Evolutionary conservation across 768 basidiomycete species (phyloP).

Genomic region (Mycena crocata): DNA sequence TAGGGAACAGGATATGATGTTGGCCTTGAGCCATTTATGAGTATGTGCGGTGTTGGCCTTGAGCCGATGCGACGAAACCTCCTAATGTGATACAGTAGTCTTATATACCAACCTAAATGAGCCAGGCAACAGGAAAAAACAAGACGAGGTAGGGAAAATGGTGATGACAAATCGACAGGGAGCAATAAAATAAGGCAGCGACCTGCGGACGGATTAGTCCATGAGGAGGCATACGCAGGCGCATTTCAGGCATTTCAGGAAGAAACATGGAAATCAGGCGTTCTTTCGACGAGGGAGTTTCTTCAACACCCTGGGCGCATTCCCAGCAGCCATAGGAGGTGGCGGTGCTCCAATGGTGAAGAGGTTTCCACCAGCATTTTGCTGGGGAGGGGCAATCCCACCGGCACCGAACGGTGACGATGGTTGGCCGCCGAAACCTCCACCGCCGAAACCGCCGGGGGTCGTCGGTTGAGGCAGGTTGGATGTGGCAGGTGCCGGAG

Average conservation of each 20-base stretch:
- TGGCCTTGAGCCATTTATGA: constrained; percentile 41
- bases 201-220: constrained; percentile 6
- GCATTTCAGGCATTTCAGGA: constrained; percentile 28
- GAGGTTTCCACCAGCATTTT: constrained; percentile 53
- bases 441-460: constrained; percentile 56
- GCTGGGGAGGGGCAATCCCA: constrained; percentile 43
- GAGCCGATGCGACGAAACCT: constrained; percentile 34
- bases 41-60: constrained; percentile 32
- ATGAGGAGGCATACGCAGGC: neutral
- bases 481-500: constrained; percentile 59
- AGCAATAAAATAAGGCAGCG: constrained; percentile 20
- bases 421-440: constrained; percentile 52
- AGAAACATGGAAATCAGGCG: constrained; percentile 37
- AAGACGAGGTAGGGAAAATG: constrained; percentile 4
- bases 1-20: constrained; percentile 24
- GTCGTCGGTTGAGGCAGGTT: constrained; percentile 52
- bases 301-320: constrained; percentile 57
- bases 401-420: constrained; percentile 60
- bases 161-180: constrained; percentile 24
- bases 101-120: constrained; percentile 20
- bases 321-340: constrained; percentile 45
- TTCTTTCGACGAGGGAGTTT: constrained; percentile 64
- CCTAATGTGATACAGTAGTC: constrained; percentile 33
- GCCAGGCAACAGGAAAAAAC: constrained; percentile 2
- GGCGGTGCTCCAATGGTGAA: constrained; percentile 75